Base-by-base conservation (phyloP, 768 basidiomycete genomes). In the Pholiota conissans region DNA sequence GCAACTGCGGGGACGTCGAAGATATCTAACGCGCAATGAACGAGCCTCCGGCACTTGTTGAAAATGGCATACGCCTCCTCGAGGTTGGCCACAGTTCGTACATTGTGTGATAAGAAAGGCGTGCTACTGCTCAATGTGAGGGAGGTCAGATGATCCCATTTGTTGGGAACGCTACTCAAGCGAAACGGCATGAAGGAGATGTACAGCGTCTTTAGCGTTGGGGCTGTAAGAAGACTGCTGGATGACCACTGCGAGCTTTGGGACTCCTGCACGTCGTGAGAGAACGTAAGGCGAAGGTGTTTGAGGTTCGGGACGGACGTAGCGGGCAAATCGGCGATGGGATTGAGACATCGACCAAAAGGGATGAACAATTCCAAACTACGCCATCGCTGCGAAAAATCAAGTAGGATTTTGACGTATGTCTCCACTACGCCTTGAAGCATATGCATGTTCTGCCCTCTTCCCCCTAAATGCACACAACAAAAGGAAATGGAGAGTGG, bases 281-380 rank as follows among this genome's bases (percentile, higher is more conserved):
- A 22, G 57, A 63, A 63, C 26, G 61, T 59, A 3, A 63, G 48
- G 22, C 56, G 51, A 29, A 61, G 53, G 35, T 52, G 51, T 20
- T 57, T 49, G 1, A 63, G 55, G 18, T 35, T 40, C 0, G 63
- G 63, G n/a, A 63, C 39, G 13, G 45, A n/a, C 1, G 32, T 39
- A 5, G 54, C 22, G 4, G 37, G 37, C 9, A 63, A 42, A 20
- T 28, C 14, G 2, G 57, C 45, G 9, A 61, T 29, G 13, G 42
- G n/a, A 26, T 24, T 29, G 20, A 57, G 61, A 18, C 35, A 50
- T 2, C 54, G 54, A 0, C 40, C 34, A 13, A 57, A 3, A 7
- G 37, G 57, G 9, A 63, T 48, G 14, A 57, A 48, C 5, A 63
- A 42, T 35, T 61, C 59, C 22, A 63, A 29, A 13, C 42, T 50